Evolutionary conservation across 306 rosid genomes (phyloP).

Genomic region (Morella rubra): DNA sequence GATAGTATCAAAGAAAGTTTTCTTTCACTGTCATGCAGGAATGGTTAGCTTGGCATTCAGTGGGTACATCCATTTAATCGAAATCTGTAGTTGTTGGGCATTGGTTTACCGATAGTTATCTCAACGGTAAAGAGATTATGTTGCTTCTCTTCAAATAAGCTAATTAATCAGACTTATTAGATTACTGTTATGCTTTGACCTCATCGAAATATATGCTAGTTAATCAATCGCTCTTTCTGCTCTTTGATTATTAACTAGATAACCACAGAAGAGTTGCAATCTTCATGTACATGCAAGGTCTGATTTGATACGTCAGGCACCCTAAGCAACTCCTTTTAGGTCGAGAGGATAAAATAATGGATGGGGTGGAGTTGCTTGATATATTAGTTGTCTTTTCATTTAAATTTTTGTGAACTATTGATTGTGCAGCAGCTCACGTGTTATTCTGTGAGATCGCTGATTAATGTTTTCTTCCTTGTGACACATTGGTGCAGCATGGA

Average conservation of each 20-base stretch:
- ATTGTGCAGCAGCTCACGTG: background rate
- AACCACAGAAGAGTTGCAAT: background rate
- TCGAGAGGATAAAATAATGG: background rate
- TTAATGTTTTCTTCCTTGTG: background rate
- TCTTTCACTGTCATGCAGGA: background rate
- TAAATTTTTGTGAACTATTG: background rate
- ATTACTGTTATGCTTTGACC: background rate
- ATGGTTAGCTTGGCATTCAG: background rate
- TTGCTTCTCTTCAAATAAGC: background rate
- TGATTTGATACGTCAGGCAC: background rate
- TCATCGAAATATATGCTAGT: background rate
- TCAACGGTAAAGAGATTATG: background rate
- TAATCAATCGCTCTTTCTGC: background rate
- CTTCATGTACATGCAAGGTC: background rate
- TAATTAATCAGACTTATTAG: background rate
- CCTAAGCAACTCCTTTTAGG: background rate
- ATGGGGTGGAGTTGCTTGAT: background rate
- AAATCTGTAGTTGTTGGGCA: background rate
- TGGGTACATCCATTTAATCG: background rate
- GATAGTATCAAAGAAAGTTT: background rate
- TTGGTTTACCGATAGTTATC: background rate
- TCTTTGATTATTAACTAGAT: background rate
- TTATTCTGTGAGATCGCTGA: background rate
- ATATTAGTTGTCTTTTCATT: background rate
- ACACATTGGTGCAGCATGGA: constrained; percentile 63